Evolutionary conservation across 441 rosid species (phyloP).

Genomic region (Raphanus hybrid): DNA sequence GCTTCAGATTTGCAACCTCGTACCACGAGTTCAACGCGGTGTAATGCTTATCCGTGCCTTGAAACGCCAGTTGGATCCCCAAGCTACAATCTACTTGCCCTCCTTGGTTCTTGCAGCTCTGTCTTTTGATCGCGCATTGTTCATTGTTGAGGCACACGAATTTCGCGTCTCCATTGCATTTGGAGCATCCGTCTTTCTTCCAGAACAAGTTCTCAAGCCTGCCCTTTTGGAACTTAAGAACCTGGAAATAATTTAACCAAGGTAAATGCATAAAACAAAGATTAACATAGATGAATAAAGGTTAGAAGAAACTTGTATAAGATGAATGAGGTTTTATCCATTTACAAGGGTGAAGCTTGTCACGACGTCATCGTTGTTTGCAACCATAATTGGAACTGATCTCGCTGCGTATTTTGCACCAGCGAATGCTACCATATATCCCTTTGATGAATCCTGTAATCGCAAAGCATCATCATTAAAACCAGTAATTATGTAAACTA

Average conservation of each 20-base stretch:
- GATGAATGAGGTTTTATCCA: constrained; percentile 26
- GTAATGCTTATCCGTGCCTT: constrained; percentile 94
- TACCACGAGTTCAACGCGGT: constrained; percentile 91
- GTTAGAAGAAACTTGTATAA: neutral
- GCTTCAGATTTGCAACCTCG: constrained; percentile 86
- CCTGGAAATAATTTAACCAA: constrained; percentile 47
- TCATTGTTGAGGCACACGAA: constrained; percentile 82
- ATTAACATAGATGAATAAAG: constrained; percentile 13
- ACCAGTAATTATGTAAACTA: neutral
- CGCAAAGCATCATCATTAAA: constrained; percentile 6
- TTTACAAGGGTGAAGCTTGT: constrained; percentile 94
- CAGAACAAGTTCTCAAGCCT: constrained; percentile 86
- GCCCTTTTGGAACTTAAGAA: constrained; percentile 89
- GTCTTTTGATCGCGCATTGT: constrained; percentile 77
- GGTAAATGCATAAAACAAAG: constrained; percentile 4
- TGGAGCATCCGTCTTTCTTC: constrained; percentile 92
- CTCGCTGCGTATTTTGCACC: constrained; percentile 97
- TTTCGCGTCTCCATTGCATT: constrained; percentile 58
- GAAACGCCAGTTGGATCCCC: constrained; percentile 92
- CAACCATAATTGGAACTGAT: constrained; percentile 80
- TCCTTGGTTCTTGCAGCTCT: constrained; percentile 70
- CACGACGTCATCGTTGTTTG: constrained; percentile 62
- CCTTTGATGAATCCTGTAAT: constrained; percentile 67
- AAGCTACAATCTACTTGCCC: constrained; percentile 90
- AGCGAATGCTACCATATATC: constrained; percentile 95